Evolutionary conservation across 2,329 filamentous ascomycete species (phyloP).

Genomic region (Curvularia sp.): DNA sequence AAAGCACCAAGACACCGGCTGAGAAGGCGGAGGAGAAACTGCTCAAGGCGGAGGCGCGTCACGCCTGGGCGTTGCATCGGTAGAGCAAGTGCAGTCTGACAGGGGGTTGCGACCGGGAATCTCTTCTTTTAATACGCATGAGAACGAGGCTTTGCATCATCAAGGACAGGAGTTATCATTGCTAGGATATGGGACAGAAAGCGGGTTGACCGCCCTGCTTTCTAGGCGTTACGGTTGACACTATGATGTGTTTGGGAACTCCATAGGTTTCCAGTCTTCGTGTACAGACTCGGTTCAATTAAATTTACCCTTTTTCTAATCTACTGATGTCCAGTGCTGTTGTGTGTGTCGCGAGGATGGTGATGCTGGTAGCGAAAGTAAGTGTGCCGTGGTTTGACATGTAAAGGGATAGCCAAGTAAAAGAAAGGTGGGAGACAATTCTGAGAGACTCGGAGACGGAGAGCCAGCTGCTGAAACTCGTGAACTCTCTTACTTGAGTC

Average conservation of each 20-base stretch:
- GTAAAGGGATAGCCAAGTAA: not conserved
- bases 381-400: not conserved
- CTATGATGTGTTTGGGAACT: not conserved
- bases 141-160: not conserved
- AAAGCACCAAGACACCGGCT: slow-evolving; percentile 14
- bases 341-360: not conserved
- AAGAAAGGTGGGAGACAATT: not conserved
- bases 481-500: not conserved
- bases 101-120: not conserved
- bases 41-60: slow-evolving; percentile 27
- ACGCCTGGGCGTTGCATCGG: slow-evolving; percentile 22
- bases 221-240: not conserved
- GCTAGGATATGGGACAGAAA: not conserved
- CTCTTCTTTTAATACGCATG: not conserved
- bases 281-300: not conserved
- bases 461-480: not conserved
- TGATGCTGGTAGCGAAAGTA: not conserved
- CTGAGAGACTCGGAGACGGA: not conserved
- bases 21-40: slow-evolving; percentile 23
- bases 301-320: not conserved
- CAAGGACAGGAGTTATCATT: not conserved
- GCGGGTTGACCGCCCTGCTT: not conserved
- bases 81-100: not conserved
- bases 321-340: not conserved
- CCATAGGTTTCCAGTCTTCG: not conserved